A percentile compares a stretch with the other conserved stretches of the same genome.
phyloP scores from a whole-genome alignment of 345 rosid genomes.

The Camelina sativa region DNA sequence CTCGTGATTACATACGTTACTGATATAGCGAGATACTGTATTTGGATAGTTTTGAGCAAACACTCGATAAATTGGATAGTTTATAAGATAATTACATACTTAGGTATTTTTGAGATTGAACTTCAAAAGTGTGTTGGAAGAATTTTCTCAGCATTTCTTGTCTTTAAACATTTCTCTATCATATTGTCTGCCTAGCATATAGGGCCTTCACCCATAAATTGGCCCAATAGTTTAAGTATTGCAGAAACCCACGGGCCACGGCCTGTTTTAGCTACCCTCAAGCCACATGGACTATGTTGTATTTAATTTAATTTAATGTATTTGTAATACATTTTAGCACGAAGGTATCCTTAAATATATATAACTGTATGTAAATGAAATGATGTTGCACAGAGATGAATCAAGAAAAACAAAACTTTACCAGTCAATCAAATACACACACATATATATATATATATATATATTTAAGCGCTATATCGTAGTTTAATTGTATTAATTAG shows the following conservation, averaged over 20 bases:
- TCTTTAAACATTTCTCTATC: no score
- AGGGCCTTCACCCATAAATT: background rate
- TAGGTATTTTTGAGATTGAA: no score
- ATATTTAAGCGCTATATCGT: background rate
- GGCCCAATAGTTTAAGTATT: constrained; percentile 1
- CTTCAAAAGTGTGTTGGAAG: no score
- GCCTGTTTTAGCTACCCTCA: background rate
- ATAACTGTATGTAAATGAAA: no score
- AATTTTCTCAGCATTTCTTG: no score
- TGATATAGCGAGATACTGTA: no score
- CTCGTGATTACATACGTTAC: no score
- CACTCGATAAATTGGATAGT: no score
- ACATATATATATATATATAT: no score
- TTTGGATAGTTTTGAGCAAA: no score
- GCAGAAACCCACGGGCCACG: constrained; percentile 25
- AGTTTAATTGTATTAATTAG: background rate
- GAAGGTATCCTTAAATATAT: background rate
- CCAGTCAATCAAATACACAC: background rate
- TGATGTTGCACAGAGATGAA: background rate
- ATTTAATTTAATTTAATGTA: background rate
- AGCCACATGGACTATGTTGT: background rate
- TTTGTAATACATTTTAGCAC: background rate
- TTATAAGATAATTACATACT: no score
- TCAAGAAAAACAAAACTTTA: background rate
- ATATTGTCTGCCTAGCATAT: background rate